Base-by-base conservation (phyloP, 768 basidiomycete genomes). In the Chalciporus pseudorubinellus region DNA sequence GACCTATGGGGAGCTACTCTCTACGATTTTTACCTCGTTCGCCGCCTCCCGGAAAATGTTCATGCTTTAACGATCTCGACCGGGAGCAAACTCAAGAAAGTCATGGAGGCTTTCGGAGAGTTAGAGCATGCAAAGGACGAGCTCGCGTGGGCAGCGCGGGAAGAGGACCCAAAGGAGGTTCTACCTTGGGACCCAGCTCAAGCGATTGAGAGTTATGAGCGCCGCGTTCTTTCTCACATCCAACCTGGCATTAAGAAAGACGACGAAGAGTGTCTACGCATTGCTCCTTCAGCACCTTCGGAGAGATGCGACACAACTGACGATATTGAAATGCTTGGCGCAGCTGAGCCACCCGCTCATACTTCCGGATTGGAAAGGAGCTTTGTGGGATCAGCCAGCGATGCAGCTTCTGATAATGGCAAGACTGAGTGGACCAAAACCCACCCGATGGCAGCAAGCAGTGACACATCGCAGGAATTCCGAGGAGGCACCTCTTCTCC, bases 1-100 rank as follows among this genome's bases (percentile, higher is more conserved):
- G 9, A 53, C 20, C 18, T 56, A 18, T 68, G 67, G 66, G 67
- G 62, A 5, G 65, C 65, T 0, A 68, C 67, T 1, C 60, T 68
- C 26, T 62, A 59, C 40, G 67, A 68, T 42, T 69, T 68, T 49
- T 68, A 58, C 42, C n/a, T 33, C 51, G 36, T 60, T 45, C 42
- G 39, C 26, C 31, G 53, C 24, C 14, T 56, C 13, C 59, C 59
- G 4, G 8, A 12, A 28, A 31, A 0, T 14, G 0, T 6, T 2
- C 19, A 47, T 3, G 36, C 6, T 3, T 6, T 44, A 9, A 58
- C 50, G 22, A 55, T 55, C 42, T 52, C 51, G 4, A 51, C 62
- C 2, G 60, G 60, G n/a, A 68, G 67, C 43, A 66, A 48, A 33
- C 50, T 66, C 21, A 46, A 55, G 7, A 48, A 50, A 13, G 58